A percentile compares a stretch with the other conserved stretches of the same genome.
Conservation (phyloP, 2,329 filamentous ascomycete genomes). For the Fusarium sp. region DNA sequence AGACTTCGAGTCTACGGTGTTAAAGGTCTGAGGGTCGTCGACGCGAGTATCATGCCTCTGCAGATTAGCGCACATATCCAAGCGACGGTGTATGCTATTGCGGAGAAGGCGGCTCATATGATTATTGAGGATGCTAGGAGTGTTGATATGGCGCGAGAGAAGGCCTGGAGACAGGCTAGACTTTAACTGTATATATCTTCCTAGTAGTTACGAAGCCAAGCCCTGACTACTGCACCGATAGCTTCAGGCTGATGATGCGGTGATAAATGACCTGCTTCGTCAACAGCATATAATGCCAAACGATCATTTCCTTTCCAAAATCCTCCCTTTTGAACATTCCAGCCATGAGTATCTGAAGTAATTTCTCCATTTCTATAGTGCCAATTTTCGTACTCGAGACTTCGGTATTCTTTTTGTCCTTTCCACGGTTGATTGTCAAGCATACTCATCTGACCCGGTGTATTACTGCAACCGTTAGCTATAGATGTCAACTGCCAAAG, state of each 20-base stretch:
- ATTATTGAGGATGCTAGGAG: constrained; percentile 33
- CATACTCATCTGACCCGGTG: constrained; percentile 31
- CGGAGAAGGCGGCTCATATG: constrained; percentile 47
- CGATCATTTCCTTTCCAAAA: constrained; percentile 27
- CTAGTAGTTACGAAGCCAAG: constrained; percentile 14
- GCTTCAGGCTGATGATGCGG: constrained; percentile 24
- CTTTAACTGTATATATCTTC: background rate
- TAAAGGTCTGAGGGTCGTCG: constrained; percentile 42
- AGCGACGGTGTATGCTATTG: constrained; percentile 53
- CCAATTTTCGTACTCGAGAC: background rate
- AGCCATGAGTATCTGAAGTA: background rate
- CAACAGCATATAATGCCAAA: constrained; percentile 27
- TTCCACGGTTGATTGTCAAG: constrained; percentile 18
- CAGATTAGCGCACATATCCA: constrained; percentile 47
- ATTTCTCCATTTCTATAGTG: constrained; percentile 15
- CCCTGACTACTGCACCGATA: constrained; percentile 2
- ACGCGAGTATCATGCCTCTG: constrained; percentile 48
- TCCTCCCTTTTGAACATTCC: constrained; percentile 5
- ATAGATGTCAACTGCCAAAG: background rate
- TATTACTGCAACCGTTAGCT: background rate
- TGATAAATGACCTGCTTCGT: constrained; percentile 26
- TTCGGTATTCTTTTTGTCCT: background rate
- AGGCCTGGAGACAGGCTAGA: background rate
- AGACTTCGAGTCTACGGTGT: constrained; percentile 49
- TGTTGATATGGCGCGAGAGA: background rate